Conservation (phyloP, 768 basidiomycete species). For the Clavaria fumosa region DNA sequence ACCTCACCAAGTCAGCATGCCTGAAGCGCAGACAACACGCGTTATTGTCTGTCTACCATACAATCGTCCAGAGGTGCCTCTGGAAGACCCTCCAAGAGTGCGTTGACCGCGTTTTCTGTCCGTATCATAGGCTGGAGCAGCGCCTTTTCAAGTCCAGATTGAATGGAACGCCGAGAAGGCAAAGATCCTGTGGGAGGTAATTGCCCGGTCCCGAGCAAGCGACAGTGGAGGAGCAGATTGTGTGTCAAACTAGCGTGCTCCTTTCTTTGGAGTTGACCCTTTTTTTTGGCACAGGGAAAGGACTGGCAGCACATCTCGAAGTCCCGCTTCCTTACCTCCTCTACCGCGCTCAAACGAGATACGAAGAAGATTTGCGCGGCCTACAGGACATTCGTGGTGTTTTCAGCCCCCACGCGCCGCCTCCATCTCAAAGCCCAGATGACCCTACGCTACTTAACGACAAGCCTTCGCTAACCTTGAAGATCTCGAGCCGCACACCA, state of each 20-base stretch:
- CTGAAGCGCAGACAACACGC: conserved; percentile 30
- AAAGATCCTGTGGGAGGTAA: conserved; percentile 75
- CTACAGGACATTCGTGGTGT: conserved; percentile 56
- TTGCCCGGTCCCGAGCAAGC: conserved; percentile 57
- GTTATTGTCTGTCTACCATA: conserved; percentile 70
- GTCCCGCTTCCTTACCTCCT: conserved; percentile 77
- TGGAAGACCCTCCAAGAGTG: conserved; percentile 54
- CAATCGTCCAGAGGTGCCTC: conserved; percentile 57
- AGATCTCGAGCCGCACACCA: conserved; percentile 19
- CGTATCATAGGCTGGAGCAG: conserved; percentile 2
- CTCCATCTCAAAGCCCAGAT: conserved; percentile 19
- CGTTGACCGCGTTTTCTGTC: conserved; percentile 16
- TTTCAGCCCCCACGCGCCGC: conserved; percentile 30
- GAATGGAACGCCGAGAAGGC: conserved; percentile 80
- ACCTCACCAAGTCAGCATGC: too few species aligned
- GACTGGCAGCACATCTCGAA: conserved; percentile 59
- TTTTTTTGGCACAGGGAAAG: conserved; percentile 48
- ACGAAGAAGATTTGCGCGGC: conserved; percentile 73
- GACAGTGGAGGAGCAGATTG: conserved; percentile 70
- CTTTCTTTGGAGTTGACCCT: conserved; percentile 3
- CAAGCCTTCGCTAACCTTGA: conserved; percentile 18
- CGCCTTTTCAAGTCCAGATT: conserved; percentile 32
- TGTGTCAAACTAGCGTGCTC: conserved; percentile 29
- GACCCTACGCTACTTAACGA: conserved; percentile 12
- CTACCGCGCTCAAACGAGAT: conserved; percentile 70